These are phyloP conservation scores for Puccinia hordei DNA, from an alignment of 1,284 basidiomycete genomes.

Conservation along the genomic window DNA sequence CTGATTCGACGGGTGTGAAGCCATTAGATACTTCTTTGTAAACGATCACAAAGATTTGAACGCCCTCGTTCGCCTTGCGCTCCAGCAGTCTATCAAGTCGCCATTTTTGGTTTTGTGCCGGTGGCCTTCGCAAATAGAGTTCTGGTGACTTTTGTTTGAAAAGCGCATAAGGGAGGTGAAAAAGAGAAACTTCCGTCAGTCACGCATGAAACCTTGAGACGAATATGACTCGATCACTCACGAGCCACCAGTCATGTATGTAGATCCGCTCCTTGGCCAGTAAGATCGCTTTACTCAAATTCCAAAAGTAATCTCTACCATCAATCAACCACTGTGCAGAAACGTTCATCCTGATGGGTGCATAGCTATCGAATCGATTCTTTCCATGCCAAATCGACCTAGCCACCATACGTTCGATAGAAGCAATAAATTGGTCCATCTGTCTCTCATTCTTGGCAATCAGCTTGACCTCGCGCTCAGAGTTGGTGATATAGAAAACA, in stretches of 20 bases:
- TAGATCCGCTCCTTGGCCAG: slow-evolving; percentile 76
- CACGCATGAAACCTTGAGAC: slow-evolving; percentile 24
- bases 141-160: slow-evolving; percentile 27
- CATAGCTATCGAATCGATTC: slow-evolving; percentile 90
- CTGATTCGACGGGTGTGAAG: slow-evolving; percentile 69
- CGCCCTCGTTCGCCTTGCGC: slow-evolving; percentile 90
- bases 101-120: slow-evolving; percentile 65
- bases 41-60: slow-evolving; percentile 93
- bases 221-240: slow-evolving; percentile 67
- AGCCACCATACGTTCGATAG: slow-evolving; percentile 78
- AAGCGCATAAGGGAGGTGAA: not conserved
- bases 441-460: slow-evolving; percentile 90
- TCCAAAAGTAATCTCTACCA: slow-evolving; percentile 97
- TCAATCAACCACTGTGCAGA: slow-evolving; percentile 99
- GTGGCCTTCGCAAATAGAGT: slow-evolving; percentile 56
- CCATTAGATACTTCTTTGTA: slow-evolving; percentile 98
- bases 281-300: slow-evolving; percentile 86
- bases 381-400: slow-evolving; percentile 76
- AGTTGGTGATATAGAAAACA: slow-evolving; percentile 90
- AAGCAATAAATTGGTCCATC: slow-evolving; percentile 96
- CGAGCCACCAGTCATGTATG: slow-evolving; percentile 90
- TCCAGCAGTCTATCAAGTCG: slow-evolving; percentile 84
- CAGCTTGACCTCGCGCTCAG: slow-evolving; percentile 84
- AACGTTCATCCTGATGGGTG: slow-evolving; percentile 88
- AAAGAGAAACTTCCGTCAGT: not conserved